These are phyloP conservation scores for Curvularia sp. DNA, from an alignment of 2,329 filamentous ascomycete species.

Conservation along the genomic window DNA sequence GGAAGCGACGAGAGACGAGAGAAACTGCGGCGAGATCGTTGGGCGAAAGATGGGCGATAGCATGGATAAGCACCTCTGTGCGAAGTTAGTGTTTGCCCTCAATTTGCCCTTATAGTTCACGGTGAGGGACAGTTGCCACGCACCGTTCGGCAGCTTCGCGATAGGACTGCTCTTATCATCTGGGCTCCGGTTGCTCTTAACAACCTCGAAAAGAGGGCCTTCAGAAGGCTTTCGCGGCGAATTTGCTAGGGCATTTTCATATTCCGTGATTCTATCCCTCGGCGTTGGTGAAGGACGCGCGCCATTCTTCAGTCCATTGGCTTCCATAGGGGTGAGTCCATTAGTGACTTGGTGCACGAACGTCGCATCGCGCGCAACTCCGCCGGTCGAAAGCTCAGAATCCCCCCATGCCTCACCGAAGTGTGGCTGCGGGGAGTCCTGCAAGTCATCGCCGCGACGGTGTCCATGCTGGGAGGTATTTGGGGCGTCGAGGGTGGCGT, in stretches of 20 bases:
- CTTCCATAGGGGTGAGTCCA: conserved; percentile 21
- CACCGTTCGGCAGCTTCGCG: conserved; percentile 81
- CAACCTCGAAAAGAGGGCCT: conserved; percentile 60
- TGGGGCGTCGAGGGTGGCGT: conserved; percentile 48
- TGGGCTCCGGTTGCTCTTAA: conserved; percentile 55
- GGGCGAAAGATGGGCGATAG: conserved; percentile 87
- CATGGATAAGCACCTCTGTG: conserved; percentile 88
- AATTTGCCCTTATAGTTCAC: conserved; percentile 2
- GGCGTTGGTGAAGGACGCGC: conserved; percentile 40
- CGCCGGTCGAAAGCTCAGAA: conserved; percentile 27
- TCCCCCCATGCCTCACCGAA: conserved; percentile 43
- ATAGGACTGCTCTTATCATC: conserved; percentile 58
- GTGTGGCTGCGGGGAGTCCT: conserved; percentile 52
- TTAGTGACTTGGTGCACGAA: conserved; percentile 24
- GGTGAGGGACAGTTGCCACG: conserved; percentile 30
- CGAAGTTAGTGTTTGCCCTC: conserved; percentile 16
- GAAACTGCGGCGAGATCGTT: conserved; percentile 82
- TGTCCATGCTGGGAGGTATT: conserved; percentile 66
- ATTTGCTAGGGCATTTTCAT: conserved; percentile 58
- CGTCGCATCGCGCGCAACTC: conserved; percentile 30
- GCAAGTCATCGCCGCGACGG: conserved; percentile 55
- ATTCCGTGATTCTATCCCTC: conserved; percentile 61
- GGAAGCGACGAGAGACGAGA: conserved; percentile 86
- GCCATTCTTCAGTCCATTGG: conserved; percentile 40
- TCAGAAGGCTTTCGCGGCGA: conserved; percentile 50